A percentile compares a stretch with the other conserved stretches of the same genome.
These are phyloP conservation scores for Russula vinacea DNA, from an alignment of 768 basidiomycete genomes.

Conservation along the genomic window DNA sequence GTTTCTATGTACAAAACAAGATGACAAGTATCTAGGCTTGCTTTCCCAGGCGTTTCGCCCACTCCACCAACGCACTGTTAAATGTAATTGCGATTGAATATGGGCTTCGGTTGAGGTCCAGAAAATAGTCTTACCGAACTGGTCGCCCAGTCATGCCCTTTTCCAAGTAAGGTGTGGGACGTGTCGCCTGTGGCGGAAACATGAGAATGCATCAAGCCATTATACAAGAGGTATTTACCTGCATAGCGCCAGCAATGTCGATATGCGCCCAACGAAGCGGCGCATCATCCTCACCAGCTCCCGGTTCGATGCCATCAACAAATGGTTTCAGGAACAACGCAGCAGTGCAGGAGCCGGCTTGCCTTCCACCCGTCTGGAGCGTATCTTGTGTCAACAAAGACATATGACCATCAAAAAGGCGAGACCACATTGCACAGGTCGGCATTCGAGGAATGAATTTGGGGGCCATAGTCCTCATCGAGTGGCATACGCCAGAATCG, in stretches of 20 bases:
- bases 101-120: not conserved
- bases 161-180: constrained; percentile 59
- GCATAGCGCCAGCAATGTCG: constrained; percentile 80
- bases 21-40: not conserved
- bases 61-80: constrained; percentile 28
- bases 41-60: constrained; percentile 25
- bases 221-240: constrained; percentile 41
- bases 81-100: not conserved
- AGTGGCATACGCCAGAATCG: constrained; percentile 91
- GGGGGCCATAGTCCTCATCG: constrained; percentile 73
- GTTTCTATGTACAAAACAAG: not conserved
- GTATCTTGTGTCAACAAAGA: not conserved
- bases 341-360: constrained; percentile 74
- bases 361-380: constrained; percentile 62
- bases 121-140: constrained; percentile 52
- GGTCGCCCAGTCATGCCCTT: constrained; percentile 80
- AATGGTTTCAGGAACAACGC: constrained; percentile 85
- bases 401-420: constrained; percentile 4
- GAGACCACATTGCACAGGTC: constrained; percentile 72
- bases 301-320: constrained; percentile 67
- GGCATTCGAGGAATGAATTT: constrained; percentile 74
- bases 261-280: constrained; percentile 80
- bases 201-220: not conserved
- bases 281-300: constrained; percentile 49
- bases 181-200: constrained; percentile 42